Evolutionary conservation across 169 alveolate genomes (phyloP), one percentile per base, ranked within the genome.

Genomic region (Toxoplasma gondii): DNA sequence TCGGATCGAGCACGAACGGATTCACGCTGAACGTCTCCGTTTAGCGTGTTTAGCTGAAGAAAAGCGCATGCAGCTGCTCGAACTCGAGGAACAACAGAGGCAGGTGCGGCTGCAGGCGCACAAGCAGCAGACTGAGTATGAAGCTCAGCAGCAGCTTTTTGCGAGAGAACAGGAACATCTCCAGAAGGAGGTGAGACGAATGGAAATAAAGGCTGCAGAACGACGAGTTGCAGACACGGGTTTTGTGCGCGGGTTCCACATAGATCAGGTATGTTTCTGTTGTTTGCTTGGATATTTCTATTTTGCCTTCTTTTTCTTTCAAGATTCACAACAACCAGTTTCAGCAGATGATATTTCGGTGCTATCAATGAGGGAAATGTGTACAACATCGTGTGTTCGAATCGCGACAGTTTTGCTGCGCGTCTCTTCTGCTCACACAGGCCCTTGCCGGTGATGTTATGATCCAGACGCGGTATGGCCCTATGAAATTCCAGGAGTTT

Each of bases 381-480:
- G 4, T 49, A 17, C 58, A 5, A 49, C 58, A 49, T 12, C 58
- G 12, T 49, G 58, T 12, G 12, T 49, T 12, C 4, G 58, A 49
- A 12, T 49, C 58, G 58, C 10, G 22, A 49, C 58, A 17, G 1
- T 0, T 49, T 49, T 49, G 58, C 58, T 49, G 12, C 27, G 58
- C 58, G 58, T 49, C 58, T 1, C 22, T 17, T 49, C 27, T 49
- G 58, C 22, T 12, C 27, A 17, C 4, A 49, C 58, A 49, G 58
- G 58, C 4, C 22, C 27, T 49, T 49, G 58, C 58, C 16, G 58
- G 74, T 2, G 94, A 91, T 17, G 88, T 86, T 27, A 43, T 83
- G 88, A 74, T 91, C 36, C 69, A 54, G 64, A 91, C 94, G 81
- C 80, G 74, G 90, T 45, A 36, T n/a, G 94, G 94, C 24, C 78